phyloP scores from a whole-genome alignment of 2,329 filamentous ascomycete genomes.

The Paecilomyces niveus region DNA sequence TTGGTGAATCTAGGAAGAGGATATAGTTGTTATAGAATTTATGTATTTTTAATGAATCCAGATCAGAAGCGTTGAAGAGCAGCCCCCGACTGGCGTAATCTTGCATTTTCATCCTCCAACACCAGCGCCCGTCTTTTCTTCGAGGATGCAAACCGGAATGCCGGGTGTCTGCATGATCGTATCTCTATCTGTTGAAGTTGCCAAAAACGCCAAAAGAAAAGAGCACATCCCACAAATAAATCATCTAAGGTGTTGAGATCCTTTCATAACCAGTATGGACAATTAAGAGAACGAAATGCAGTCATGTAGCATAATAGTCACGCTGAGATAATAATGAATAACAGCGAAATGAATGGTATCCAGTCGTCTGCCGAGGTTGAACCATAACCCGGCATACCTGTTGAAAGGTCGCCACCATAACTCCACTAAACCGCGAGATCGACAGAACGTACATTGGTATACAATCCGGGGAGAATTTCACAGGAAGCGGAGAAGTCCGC shows the following conservation, averaged over 20 bases:
- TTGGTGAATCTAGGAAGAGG: neutral
- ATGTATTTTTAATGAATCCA: neutral
- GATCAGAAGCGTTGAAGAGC: neutral
- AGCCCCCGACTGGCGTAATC: neutral
- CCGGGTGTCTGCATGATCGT: neutral
- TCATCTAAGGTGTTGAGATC: neutral
- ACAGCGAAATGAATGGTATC: constrained; percentile 7
- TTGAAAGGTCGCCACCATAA: constrained; percentile 35
- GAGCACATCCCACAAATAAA: neutral
- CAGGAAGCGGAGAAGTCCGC: neutral
- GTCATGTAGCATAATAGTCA: neutral
- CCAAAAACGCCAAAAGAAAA: neutral
- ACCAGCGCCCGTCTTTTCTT: neutral
- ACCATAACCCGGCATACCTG: constrained; percentile 25
- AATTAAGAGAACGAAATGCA: constrained; percentile 6
- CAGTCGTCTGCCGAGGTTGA: constrained; percentile 5
- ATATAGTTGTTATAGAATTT: neutral
- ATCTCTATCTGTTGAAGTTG: neutral
- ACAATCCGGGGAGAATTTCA: neutral
- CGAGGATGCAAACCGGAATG: neutral
- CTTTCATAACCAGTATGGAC: constrained; percentile 11
- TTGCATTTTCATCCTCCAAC: neutral
- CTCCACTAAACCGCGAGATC: constrained; percentile 18
- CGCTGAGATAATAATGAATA: constrained; percentile 2
- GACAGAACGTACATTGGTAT: neutral